Percentiles rank a stretch among this genome's conserved stretches.
Conservation (phyloP, 2,329 filamentous ascomycete species). For the Curvularia eragrostidis region DNA sequence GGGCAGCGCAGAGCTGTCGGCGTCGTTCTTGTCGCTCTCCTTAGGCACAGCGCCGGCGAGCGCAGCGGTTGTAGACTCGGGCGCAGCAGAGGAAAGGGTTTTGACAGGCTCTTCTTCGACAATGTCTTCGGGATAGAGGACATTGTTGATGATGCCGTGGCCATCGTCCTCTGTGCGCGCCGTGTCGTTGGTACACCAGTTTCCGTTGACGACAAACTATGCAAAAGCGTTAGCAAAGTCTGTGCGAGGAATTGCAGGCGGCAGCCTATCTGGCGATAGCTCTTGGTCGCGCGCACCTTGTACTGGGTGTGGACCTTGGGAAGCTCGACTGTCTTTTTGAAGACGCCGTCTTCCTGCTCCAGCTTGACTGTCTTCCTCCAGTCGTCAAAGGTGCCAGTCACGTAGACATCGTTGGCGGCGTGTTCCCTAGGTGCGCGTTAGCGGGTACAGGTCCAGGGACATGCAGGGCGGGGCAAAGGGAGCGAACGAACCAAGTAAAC, state of each 20-base stretch:
- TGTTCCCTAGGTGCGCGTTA: constrained; percentile 69
- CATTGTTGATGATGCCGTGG: constrained; percentile 89
- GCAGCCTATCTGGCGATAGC: constrained; percentile 5
- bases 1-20: constrained; percentile 54
- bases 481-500: constrained; percentile 69
- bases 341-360: constrained; percentile 72
- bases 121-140: constrained; percentile 79
- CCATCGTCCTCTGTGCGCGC: constrained; percentile 83
- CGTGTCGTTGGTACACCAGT: constrained; percentile 83
- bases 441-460: constrained; percentile 21
- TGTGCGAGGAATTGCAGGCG: constrained; percentile 9
- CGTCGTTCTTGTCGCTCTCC: constrained; percentile 51
- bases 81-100: constrained; percentile 71
- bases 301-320: constrained; percentile 80
- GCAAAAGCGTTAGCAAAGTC: constrained; percentile 33
- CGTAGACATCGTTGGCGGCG: constrained; percentile 83
- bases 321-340: constrained; percentile 82
- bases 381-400: constrained; percentile 94
- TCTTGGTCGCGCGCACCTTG: constrained; percentile 71
- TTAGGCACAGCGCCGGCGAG: constrained; percentile 72
- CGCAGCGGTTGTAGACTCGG: constrained; percentile 73
- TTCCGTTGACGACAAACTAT: constrained; percentile 93
- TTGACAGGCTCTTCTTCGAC: constrained; percentile 54
- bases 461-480: neutral
- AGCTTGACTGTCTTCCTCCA: constrained; percentile 89